A percentile compares a stretch with the other conserved stretches of the same genome.
Conservation (phyloP, 805 yeast genomes). For the Wickerhamomyces bisporus region DNA sequence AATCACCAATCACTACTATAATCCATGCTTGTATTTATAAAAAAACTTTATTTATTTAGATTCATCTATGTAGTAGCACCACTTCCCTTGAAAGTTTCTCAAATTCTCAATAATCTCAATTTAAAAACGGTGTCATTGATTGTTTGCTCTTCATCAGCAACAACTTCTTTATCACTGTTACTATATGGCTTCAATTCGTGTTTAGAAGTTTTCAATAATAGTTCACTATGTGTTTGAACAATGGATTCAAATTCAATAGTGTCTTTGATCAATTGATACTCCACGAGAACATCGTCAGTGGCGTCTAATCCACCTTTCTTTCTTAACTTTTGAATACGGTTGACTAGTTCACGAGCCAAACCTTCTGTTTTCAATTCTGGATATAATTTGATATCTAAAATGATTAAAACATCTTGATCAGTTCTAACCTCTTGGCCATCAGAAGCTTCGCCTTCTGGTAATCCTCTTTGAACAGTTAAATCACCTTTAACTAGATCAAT, state of each 20-base stretch:
- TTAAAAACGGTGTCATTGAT: slow-evolving; percentile 75
- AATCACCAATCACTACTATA: no score
- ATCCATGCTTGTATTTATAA: not conserved
- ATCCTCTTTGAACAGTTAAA: slow-evolving; percentile 82
- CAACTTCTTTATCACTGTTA: slow-evolving; percentile 42
- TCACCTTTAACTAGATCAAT: slow-evolving; percentile 85
- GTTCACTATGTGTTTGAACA: slow-evolving; percentile 56
- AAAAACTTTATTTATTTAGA: not conserved
- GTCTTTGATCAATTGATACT: slow-evolving; percentile 60
- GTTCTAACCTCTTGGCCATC: slow-evolving; percentile 84
- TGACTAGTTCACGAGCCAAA: slow-evolving; percentile 90
- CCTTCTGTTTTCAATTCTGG: slow-evolving; percentile 92
- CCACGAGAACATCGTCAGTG: slow-evolving; percentile 90
- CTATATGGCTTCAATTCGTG: slow-evolving; percentile 39
- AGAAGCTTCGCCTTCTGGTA: slow-evolving; percentile 60
- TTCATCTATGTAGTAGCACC: not conserved
- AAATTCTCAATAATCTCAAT: slow-evolving; percentile 70
- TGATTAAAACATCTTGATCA: slow-evolving; percentile 82
- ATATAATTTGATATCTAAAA: slow-evolving; percentile 82
- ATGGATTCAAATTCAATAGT: slow-evolving; percentile 60
- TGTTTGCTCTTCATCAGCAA: slow-evolving; percentile 85
- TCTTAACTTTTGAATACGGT: slow-evolving; percentile 95
- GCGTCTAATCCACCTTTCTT: slow-evolving; percentile 93
- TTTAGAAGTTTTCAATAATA: slow-evolving; percentile 76
- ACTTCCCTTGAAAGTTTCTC: slow-evolving; percentile 5